Conservation (phyloP, 2,329 filamentous ascomycete species). For the Metarhizium humberi region DNA sequence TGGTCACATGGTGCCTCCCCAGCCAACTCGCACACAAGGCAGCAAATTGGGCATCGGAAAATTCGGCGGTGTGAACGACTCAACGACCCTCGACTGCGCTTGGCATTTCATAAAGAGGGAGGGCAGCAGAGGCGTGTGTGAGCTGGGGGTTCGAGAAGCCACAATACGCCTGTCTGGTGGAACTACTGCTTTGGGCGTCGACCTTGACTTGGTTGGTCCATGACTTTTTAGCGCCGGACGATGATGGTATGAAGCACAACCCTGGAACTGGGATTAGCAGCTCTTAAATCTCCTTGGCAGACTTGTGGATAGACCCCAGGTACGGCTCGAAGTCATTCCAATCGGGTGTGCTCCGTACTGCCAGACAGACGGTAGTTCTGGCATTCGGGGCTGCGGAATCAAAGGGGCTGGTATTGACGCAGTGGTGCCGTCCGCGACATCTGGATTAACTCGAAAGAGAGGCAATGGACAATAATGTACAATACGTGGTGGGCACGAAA, state of each 20-base stretch:
- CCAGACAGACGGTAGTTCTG: neutral
- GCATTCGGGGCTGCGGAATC: no score
- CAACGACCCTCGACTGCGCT: no score
- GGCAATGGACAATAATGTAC: no score
- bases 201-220: neutral
- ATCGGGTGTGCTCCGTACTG: neutral
- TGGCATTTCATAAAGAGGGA: no score
- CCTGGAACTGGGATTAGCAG: neutral
- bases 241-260: neutral
- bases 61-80: neutral
- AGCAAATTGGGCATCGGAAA: neutral
- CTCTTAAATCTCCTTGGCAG: neutral
- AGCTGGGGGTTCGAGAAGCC: neutral
- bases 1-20: neutral
- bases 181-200: constrained; percentile 2
- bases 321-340: neutral
- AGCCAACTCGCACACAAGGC: neutral
- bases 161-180: neutral
- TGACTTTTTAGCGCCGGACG: neutral
- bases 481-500: neutral
- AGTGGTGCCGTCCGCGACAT: no score
- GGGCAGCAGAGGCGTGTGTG: no score
- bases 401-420: no score
- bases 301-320: neutral
- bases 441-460: no score